Evolutionary conservation across 108 stramenopile species (phyloP), one percentile per base, ranked within the genome.

Genomic region (Cylindrotheca fusiformis): DNA sequence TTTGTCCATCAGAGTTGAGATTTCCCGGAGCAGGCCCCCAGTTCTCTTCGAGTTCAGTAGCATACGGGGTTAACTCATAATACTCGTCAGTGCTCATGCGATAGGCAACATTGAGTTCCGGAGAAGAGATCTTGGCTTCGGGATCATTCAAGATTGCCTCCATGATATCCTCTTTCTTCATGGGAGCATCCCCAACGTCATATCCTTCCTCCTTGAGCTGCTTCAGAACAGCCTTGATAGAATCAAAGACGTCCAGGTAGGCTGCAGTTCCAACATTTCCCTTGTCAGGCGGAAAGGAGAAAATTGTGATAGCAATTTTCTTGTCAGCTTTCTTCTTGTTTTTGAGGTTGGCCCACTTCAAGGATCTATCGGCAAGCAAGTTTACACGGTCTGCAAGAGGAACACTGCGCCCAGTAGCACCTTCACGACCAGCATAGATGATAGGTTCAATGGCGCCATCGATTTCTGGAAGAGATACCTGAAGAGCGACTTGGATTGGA

Each of bases 271-370:
- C 96, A 44, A 97, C 96, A 73, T 97, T 97, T 46, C 96, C 96
- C 88, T 97, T 97, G 78, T 97, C 96, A 31, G 96, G 96, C 47
- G 96, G 96, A 86, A 97, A 97, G 33, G 93, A 94, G 78, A 97
- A 97, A 83, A 97, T 92, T 19, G 96, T 97, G 46, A 97, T 87
- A 19, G 96, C 94, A 75, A 97, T 90, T 78, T 96, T 97, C 88
- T 97, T 97, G 46, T 96, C 94, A 60, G 65, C 36, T 41, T 88
- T 88, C 52, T 86, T 71, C 90, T 97, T 97, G 41, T 72, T 72
- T 48, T 78, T 78, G 28, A 94, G 83, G 59, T 68, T 80, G 45
- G 84, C 75, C 95, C 96, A 93, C 87, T 97, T 97, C 56, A 97
- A 55, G 48, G 91, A 76, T 49, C 96, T 87, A 64, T 95, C 93